Percentiles rank a stretch among this genome's conserved stretches.
These are phyloP conservation scores for Sesbania bispinosa DNA, from an alignment of 306 rosid species.

Conservation along the genomic window DNA sequence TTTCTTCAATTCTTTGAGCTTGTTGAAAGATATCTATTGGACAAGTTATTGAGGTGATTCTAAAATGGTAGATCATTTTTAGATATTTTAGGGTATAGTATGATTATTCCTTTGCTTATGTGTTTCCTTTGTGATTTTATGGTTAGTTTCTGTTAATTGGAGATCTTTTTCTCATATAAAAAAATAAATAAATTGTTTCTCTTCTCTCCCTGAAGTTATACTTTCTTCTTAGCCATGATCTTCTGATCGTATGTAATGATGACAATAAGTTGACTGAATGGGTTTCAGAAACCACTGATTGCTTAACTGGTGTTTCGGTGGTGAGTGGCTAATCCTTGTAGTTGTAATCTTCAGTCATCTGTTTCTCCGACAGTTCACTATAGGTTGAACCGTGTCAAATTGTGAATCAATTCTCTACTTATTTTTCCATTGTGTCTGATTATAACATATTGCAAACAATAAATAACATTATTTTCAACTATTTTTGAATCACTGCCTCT, in stretches of 20 bases:
- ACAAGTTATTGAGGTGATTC: not conserved
- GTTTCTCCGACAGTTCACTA: not conserved
- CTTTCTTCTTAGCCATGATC: not conserved
- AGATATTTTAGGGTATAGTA: conserved; percentile 1
- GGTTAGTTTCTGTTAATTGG: not conserved
- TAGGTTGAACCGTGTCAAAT: not conserved
- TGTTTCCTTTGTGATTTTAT: not conserved
- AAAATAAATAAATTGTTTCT: not conserved
- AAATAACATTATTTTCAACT: not conserved
- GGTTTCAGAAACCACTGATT: no score
- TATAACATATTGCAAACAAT: not conserved
- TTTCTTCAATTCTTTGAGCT: not conserved
- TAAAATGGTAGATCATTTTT: not conserved
- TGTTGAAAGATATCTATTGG: not conserved
- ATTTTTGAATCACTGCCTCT: not conserved
- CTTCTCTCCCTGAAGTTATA: not conserved
- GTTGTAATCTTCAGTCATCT: not conserved
- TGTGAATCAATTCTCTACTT: not conserved
- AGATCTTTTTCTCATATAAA: not conserved
- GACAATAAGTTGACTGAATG: not conserved
- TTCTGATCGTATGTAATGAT: not conserved
- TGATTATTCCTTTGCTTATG: not conserved
- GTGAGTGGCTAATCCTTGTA: not conserved
- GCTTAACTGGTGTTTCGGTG: not conserved
- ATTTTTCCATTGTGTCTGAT: not conserved